phyloP scores from a whole-genome alignment of 306 rosid genomes.

The Prunus mume region DNA sequence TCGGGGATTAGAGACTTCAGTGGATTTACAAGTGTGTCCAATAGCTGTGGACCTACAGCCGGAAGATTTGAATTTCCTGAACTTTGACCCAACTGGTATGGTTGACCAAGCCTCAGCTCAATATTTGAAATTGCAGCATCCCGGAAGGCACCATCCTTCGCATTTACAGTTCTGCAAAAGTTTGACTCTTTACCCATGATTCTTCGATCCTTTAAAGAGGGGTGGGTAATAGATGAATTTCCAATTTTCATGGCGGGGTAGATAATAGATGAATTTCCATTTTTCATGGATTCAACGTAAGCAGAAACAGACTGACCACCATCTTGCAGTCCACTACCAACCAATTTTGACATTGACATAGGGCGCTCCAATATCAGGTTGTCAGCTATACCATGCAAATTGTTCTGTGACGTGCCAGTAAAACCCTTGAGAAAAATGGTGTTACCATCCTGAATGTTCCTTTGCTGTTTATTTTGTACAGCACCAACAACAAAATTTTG shows the following conservation, averaged over 20 bases:
- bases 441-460: conserved; percentile 28
- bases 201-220: conserved; percentile 37
- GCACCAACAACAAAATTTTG: conserved; percentile 39
- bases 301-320: conserved; percentile 33
- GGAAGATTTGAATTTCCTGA: conserved; percentile 38
- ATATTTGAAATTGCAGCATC: conserved; percentile 49
- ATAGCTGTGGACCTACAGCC: conserved; percentile 34
- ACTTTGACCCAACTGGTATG: conserved; percentile 33
- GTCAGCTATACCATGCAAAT: conserved; percentile 22
- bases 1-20: conserved; percentile 33
- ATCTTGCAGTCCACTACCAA: conserved; percentile 34
- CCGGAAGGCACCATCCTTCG: conserved; percentile 29
- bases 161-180: conserved; percentile 28
- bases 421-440: conserved; percentile 35
- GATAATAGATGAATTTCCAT: conserved; percentile 29
- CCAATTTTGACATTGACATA: conserved; percentile 25
- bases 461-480: conserved; percentile 35
- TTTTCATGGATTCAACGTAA: conserved; percentile 36
- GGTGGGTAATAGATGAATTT: conserved; percentile 28
- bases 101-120: conserved; percentile 66
- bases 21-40: conserved; percentile 38
- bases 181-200: conserved; percentile 35
- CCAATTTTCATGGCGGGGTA: conserved; percentile 26
- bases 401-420: conserved; percentile 34
- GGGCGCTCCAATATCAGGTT: conserved; percentile 28